Base-by-base conservation (phyloP, 495 filamentous ascomycete genomes). In the Cenococcum geophilum region DNA sequence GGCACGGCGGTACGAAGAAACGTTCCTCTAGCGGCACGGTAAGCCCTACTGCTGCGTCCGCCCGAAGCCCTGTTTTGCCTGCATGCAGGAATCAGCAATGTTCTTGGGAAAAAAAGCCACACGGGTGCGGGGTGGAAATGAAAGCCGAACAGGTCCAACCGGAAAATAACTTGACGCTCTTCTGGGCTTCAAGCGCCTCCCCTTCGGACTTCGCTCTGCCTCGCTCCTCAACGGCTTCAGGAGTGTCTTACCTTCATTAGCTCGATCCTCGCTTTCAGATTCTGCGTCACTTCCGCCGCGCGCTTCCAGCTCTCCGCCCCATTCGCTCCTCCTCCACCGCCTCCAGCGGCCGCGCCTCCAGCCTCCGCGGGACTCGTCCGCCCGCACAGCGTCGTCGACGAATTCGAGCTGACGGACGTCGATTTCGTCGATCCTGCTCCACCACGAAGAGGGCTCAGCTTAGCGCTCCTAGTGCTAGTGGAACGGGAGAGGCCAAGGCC, bases 231-330 rank as follows among this genome's bases (percentile, higher is more conserved):
- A 14, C 12, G 40, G 40, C 11, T 32, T 32, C 27, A 32, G 6
- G 6, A 18, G 11, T 45, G 11, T 18, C 81, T 49, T 65, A 87
- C 85, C 82, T 88, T 88, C 85, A 88, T 88, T 73, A 85, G 77
- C 79, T 99, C 95, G 73, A 99, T 99, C 74, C 92, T 82, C 47
- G 91, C 87, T 78, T 97, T 99, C 69, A 99, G 75, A 74, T 93
- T 91, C 73, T 89, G 97, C 43, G 95, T 99, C 11, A 99, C 95
- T 77, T 99, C 95, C n/a, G 93, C 93, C 32, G 95, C 95, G 66
- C 95, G 78, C 78, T 92, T 95, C 91, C 93, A 99, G 71, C 90
- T 97, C 75, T 97, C 93, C 49, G 90, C 87, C 12, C 84, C 86
- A 20, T 27, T 27, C 48, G 84, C 82, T 9, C 69, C 70, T 49